Percentiles rank a stretch among this genome's conserved stretches.
Evolutionary conservation across 352 stramenopile genomes (phyloP).

Genomic region (Globisporangium acanthophoron): DNA sequence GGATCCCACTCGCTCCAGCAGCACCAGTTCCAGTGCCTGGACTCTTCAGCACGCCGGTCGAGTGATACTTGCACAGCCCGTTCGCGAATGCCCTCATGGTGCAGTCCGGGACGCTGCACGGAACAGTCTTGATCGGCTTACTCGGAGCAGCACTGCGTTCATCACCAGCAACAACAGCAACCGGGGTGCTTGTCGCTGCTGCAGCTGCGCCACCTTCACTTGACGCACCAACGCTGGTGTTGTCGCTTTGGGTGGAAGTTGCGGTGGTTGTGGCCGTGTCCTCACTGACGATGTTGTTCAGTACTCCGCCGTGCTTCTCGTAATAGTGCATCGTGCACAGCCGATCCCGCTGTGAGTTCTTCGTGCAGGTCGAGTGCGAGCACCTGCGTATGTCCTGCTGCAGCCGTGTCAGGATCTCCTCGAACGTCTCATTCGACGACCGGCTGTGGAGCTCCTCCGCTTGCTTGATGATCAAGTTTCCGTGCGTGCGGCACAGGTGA

Average conservation of each 20-base stretch:
- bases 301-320: conserved; percentile 36
- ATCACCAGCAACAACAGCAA: background rate
- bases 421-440: conserved; percentile 42
- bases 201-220: background rate
- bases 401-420: conserved; percentile 61
- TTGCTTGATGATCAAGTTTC: conserved; percentile 75
- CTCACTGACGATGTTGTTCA: background rate
- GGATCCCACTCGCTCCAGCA: conserved; percentile 15
- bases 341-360: conserved; percentile 83
- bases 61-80: conserved; percentile 31
- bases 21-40: background rate
- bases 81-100: conserved; percentile 11
- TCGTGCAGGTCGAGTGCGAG: conserved; percentile 72
- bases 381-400: conserved; percentile 78
- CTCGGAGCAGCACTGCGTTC: background rate
- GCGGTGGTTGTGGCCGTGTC: background rate
- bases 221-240: background rate
- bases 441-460: conserved; percentile 55
- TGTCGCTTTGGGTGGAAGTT: conserved; percentile 33
- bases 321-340: conserved; percentile 82
- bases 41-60: conserved; percentile 1
- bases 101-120: conserved; percentile 22
- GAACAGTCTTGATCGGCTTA: background rate
- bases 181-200: background rate
- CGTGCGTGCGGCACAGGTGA: conserved; percentile 82